A percentile compares a stretch with the other conserved stretches of the same genome.
Evolutionary conservation across 305 asterid species (phyloP).

Genomic region (Solanum chacoense): DNA sequence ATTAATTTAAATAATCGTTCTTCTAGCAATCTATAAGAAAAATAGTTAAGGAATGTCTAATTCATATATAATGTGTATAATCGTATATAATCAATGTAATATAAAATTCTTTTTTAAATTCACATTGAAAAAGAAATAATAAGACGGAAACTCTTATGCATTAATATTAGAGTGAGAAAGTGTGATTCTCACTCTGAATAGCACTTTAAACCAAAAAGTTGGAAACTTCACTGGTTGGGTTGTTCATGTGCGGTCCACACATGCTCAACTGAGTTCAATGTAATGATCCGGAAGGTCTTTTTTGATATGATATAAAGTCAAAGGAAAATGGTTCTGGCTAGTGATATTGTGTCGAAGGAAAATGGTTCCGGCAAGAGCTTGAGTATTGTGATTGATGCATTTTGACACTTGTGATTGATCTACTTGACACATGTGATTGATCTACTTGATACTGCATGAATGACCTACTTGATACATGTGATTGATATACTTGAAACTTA

Average conservation of each 20-base stretch:
- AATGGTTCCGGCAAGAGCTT: background rate
- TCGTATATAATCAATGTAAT: too few relatives aligned
- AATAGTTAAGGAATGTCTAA: too few relatives aligned
- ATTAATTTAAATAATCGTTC: too few relatives aligned
- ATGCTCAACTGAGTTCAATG: background rate
- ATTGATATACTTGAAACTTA: background rate
- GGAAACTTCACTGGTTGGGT: background rate
- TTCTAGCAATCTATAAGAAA: too few relatives aligned
- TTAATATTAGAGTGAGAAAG: background rate
- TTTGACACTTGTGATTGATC: background rate
- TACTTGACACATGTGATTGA: too few relatives aligned
- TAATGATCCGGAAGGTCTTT: background rate
- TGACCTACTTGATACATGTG: background rate
- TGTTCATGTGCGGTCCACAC: background rate
- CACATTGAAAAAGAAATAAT: too few relatives aligned
- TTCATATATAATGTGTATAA: too few relatives aligned
- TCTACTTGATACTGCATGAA: background rate
- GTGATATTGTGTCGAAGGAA: too few relatives aligned
- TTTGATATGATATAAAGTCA: background rate
- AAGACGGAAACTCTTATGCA: too few relatives aligned
- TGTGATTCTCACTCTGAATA: background rate
- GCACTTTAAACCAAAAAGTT: background rate
- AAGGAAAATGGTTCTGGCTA: too few relatives aligned
- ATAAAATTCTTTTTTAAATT: too few relatives aligned
- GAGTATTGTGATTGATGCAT: background rate